A percentile compares a stretch with the other conserved stretches of the same genome.
Conservation (phyloP, 2,329 filamentous ascomycete species). For the Emydomyces testavorans region DNA sequence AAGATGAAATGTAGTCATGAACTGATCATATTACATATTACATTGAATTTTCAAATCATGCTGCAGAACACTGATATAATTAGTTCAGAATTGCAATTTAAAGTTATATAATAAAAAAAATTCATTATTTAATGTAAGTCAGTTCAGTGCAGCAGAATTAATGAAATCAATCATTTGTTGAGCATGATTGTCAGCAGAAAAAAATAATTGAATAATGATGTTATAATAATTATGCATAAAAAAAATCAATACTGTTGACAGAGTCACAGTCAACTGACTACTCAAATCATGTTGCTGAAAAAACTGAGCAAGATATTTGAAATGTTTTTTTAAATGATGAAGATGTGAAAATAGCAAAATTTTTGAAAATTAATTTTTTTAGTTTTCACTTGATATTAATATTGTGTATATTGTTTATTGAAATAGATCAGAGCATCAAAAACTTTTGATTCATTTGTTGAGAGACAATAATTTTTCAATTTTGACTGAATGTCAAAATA, state of each 20-base stretch:
- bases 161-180: not conserved
- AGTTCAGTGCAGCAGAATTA: not conserved
- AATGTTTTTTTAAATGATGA: constrained; percentile 1
- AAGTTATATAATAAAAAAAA: constrained; percentile 10
- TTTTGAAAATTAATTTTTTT: not conserved
- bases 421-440: constrained; percentile 8
- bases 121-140: not conserved
- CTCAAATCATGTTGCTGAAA: constrained; percentile 4
- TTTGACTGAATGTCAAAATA: constrained; percentile 6
- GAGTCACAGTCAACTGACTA: constrained; percentile 8
- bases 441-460: not conserved
- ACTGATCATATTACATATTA: constrained; percentile 9
- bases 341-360: not conserved
- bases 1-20: constrained; percentile 7
- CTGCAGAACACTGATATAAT: constrained; percentile 7
- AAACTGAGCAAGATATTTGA: constrained; percentile 1
- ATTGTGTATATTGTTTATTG: not conserved
- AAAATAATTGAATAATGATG: not conserved
- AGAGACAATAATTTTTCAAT: constrained; percentile 9
- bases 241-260: constrained; percentile 10
- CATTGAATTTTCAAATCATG: constrained; percentile 9
- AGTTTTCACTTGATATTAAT: not conserved
- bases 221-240: constrained; percentile 7
- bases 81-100: constrained; percentile 4
- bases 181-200: constrained; percentile 1